Conservation (phyloP, 306 rosid genomes). For the Vigna reflexopilosa region DNA sequence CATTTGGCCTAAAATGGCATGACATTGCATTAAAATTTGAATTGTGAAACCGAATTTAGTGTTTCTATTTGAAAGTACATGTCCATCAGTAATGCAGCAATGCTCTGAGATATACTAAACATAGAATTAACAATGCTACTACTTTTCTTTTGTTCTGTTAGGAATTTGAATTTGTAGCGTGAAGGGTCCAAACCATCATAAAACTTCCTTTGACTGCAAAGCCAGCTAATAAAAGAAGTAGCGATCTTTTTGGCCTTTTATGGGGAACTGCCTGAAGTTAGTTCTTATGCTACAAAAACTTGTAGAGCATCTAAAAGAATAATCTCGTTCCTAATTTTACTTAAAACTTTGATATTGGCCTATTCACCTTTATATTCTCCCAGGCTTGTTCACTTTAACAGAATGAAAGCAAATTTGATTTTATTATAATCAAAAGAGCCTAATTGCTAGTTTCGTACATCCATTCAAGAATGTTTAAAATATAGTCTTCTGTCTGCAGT, state of each 20-base stretch:
- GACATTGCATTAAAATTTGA: constrained; percentile 18
- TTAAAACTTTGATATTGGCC: constrained; percentile 3
- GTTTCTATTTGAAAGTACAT: constrained; percentile 7
- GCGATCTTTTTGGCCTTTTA: constrained; percentile 15
- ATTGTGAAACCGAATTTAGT: constrained; percentile 24
- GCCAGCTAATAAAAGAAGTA: neutral
- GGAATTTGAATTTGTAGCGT: constrained; percentile 19
- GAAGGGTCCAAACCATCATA: constrained; percentile 11
- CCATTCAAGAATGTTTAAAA: constrained; percentile 6
- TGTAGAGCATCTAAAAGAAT: constrained; percentile 5
- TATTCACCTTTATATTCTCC: neutral
- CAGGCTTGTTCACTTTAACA: constrained; percentile 22
- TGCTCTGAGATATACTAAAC: constrained; percentile 11
- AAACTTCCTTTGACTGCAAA: constrained; percentile 28
- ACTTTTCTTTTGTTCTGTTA: constrained; percentile 22
- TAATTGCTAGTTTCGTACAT: neutral
- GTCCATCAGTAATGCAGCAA: neutral
- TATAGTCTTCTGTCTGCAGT: neutral
- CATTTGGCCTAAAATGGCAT: constrained; percentile 11
- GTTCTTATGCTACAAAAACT: neutral
- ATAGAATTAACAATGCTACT: neutral
- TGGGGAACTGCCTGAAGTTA: constrained; percentile 8
- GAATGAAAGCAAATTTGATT: constrained; percentile 31
- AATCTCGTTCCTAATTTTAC: constrained; percentile 26
- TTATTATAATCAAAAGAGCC: constrained; percentile 28